Evolutionary conservation across 108 stramenopile genomes (phyloP), one percentile per base, ranked within the genome.

Genomic region (Skeletonema potamos): DNA sequence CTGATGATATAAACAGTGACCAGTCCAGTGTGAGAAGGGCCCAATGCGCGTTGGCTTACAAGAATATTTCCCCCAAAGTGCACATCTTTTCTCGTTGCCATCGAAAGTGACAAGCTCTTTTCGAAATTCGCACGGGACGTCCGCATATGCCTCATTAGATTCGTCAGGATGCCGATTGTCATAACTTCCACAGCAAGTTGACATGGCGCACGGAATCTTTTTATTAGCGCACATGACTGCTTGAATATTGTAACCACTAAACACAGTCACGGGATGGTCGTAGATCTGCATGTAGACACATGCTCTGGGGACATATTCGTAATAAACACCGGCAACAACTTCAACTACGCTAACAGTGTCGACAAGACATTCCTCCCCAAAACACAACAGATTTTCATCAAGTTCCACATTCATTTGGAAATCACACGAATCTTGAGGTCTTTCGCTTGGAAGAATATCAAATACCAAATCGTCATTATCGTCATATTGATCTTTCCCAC

Each of bases 281-380:
- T n/a, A n/a, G n/a, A n/a, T n/a, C n/a, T n/a, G 77, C 61, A 81
- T 76, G 27, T 88, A 26, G 0, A 90, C 87, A 72, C 89, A 90
- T 2, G 87, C 76, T 9, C 37, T 48, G 18, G 54, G 86, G 1
- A 87, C 43, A 64, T 87, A 86, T 44, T 88, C 89, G 58, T 85
- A 90, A 43, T 60, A 87, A 28, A 28, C 2, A 32, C 70, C 70
- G n/a, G 55, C 59, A 1, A 67, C 62, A 0, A 86, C 82, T 58
- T 85, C 37, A 0, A 91, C 69, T 0, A 81, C 70, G 24, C 84
- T 75, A 32, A 83, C 46, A n/a, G 64, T 72, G 27, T 82, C 82
- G n/a, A 85, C 62, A 13, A 18, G 20, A 48, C 85, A 85, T 64
- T 83, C 82, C 41, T n/a, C 24, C 27, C 77, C 77, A 37, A 27